These are phyloP conservation scores for Leptodermis oblonga DNA, from an alignment of 257 asterid genomes.

Conservation along the genomic window DNA sequence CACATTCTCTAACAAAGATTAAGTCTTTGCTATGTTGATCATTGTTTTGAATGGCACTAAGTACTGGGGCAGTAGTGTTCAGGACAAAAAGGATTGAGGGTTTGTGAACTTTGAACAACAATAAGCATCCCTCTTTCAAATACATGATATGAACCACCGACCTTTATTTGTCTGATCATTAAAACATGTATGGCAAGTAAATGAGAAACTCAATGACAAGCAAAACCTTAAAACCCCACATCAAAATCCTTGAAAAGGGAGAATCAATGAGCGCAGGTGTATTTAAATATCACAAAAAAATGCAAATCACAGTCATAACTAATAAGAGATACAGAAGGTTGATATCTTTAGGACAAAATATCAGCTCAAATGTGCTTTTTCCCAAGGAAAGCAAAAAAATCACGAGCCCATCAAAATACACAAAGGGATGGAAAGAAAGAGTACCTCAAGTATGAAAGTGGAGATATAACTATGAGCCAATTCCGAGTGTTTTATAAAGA, in stretches of 20 bases:
- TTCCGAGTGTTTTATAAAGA: too few relatives aligned
- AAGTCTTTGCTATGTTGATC: slow-evolving; percentile 1
- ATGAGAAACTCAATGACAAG: neutral
- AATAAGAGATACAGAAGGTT: neutral
- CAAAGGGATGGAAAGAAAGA: neutral
- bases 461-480: too few relatives aligned
- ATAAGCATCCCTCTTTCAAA: slow-evolving; percentile 67
- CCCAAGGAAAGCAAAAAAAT: neutral
- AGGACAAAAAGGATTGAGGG: slow-evolving; percentile 62
- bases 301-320: neutral
- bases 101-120: slow-evolving; percentile 56
- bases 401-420: neutral
- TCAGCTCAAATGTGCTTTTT: neutral
- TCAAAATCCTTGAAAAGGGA: neutral
- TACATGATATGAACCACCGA: slow-evolving; percentile 27
- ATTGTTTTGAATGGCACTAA: slow-evolving; percentile 17
- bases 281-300: neutral
- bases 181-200: neutral
- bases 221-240: neutral
- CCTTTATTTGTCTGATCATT: neutral
- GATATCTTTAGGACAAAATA: neutral
- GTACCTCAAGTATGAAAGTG: slow-evolving; percentile 3
- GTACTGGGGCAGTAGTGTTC: slow-evolving; percentile 38
- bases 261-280: neutral
- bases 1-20: slow-evolving; percentile 41